phyloP scores from a whole-genome alignment of 2,329 filamentous ascomycete species.

The Pestalotiopsis sp. region DNA sequence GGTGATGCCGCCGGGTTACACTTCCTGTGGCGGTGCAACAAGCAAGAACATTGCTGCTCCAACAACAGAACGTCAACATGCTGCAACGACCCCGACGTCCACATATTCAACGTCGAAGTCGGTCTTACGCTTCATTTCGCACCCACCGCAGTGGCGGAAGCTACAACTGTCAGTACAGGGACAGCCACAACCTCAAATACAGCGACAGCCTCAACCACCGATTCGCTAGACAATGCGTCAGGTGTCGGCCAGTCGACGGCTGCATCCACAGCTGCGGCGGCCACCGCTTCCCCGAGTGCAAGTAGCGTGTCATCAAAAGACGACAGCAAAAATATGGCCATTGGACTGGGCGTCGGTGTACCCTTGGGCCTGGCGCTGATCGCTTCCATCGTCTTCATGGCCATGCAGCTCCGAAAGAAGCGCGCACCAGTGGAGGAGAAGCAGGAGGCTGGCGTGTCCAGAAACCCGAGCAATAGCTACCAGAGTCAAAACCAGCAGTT shows the following conservation, averaged over 20 bases:
- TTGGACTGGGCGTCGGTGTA: constrained; percentile 20
- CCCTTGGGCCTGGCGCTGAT: constrained; percentile 17
- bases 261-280: neutral
- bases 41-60: constrained; percentile 20
- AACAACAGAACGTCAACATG: constrained; percentile 18
- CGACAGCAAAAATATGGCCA: constrained; percentile 6
- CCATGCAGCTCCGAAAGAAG: constrained; percentile 17
- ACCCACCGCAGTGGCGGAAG: neutral
- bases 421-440: neutral
- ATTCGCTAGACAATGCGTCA: neutral
- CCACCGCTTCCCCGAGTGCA: neutral
- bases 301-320: neutral
- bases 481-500: neutral
- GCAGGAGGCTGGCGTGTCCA: neutral
- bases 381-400: constrained; percentile 16
- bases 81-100: constrained; percentile 15
- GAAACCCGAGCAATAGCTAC: neutral
- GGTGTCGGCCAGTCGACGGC: neutral
- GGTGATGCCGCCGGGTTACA: constrained; percentile 18
- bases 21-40: constrained; percentile 17
- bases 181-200: neutral
- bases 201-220: neutral
- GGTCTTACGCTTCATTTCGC: constrained; percentile 6
- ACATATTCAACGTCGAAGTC: constrained; percentile 6
- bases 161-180: neutral